Evolutionary conservation across 2,329 filamentous ascomycete genomes (phyloP), one percentile per base, ranked within the genome.

Genomic region (Aureobasidium sp.): DNA sequence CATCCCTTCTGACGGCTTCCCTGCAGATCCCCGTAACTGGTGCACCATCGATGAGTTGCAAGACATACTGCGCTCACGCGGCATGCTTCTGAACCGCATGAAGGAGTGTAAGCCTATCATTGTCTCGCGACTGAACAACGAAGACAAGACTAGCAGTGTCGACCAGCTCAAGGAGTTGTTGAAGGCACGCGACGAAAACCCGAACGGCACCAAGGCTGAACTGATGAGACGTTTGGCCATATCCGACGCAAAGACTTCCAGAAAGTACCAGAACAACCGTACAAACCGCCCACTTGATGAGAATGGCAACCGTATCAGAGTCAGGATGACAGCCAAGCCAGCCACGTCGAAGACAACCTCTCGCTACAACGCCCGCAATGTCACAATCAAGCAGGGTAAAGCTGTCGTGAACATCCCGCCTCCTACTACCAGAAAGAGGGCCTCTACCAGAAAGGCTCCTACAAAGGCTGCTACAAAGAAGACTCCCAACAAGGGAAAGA

Each of bases 121-220:
- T 33, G 29, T 60, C 9, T 58, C 62, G 7, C 62, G 64, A 19
- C 44, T 65, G 11, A 54, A 53, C 24, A 56, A 61, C 58, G 67
- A 68, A 4, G 70, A 72, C 65, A 66, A 63, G 56, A 67, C 67
- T 49, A 64, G 69, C 61, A 64, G 61, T 33, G 42, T 63, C 14
- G 64, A 47, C 31, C 69, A 72, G 54, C 66, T 73, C 58, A 64
- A 67, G 24, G 52, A 56, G 12, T 63, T 70, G 45, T 63, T 72
- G 44, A 45, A 48, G 19, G 61, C 63, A 17, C 70, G 71, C 53
- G 59, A 64, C 11, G 65, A 72, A 15, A 61, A 67, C 24, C 49
- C 39, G 2, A 64, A 52, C 22, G 71, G 70, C n/a, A 68, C 64
- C 45, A 70, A 68, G 61, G 58, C 44, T 3, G 64, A 62, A 15